Base-by-base conservation (phyloP, 257 asterid species). In the Capsicum baccatum region DNA sequence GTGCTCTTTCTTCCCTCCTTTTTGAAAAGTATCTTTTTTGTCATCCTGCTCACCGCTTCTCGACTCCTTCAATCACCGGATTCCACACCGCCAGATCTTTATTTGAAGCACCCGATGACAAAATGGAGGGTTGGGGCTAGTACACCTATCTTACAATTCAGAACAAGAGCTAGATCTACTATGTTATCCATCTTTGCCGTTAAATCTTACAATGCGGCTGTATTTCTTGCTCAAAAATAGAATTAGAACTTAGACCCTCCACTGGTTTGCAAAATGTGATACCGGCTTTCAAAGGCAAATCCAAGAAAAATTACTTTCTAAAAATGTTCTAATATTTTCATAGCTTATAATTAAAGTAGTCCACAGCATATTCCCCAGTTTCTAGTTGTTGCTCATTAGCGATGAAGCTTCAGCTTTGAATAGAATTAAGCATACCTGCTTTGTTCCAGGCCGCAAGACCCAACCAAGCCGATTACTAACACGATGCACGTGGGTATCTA, bases 401-500 rank as follows among this genome's bases (percentile, higher is more conserved):
- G 10, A 47, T 81, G 78, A 63, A 54, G 50, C 60, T 6, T 14
- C 48, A 0, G 9, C 60, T 35, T 79, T 21, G 6, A 11, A 50
- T 48, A 82, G 79, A 64, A 16, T 16, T 6, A 66, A 48, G 35
- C 26, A 56, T 89, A 94, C 98, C 98, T 92, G 94, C 64, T 90
- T 93, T 52, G 94, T 91, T 86, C 98, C 94, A 1, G 84, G 92
- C 37, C 92, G 95, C 12, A 98, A 94, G 69, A 94, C 99, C 98
- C 99, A 96, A 63, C 94, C 97, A 70, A 96, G 98, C 14, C 99
- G 95, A 80, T 96, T 94, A 84, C 98, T 89, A 64, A 96, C 93
- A 42, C 98, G 95, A 85, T 96, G 99, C 58, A 96, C 98, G 52
- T 96, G 99, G 62, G 99, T 96, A 91, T 96, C 99, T 5, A 94